phyloP scores from a whole-genome alignment of 2,329 filamentous ascomycete genomes.

The Penicillium freii region DNA sequence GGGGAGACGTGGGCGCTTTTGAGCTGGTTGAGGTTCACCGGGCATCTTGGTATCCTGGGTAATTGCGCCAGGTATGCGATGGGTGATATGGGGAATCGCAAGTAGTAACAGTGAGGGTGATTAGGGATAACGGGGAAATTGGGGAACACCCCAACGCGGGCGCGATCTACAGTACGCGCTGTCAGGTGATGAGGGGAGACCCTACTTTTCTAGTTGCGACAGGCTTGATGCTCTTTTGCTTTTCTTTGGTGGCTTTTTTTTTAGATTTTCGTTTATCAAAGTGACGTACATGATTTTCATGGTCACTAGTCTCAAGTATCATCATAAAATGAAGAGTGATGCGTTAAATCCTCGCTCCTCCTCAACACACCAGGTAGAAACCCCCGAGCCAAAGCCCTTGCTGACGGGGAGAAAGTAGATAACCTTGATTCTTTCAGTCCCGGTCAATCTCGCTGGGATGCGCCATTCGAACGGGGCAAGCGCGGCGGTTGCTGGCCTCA shows the following conservation, averaged over 20 bases:
- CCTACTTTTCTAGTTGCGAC: background rate
- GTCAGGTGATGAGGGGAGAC: constrained; percentile 21
- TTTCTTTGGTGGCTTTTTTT: background rate
- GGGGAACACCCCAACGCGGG: constrained; percentile 6
- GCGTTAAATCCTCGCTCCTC: background rate
- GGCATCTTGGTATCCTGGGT: constrained; percentile 22
- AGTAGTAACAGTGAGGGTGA: background rate
- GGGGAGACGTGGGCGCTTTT: constrained; percentile 42
- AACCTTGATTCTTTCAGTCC: background rate
- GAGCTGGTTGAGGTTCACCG: constrained; percentile 29
- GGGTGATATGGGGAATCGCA: background rate
- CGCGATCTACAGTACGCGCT: constrained; percentile 21
- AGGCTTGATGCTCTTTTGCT: background rate
- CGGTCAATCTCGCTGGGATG: background rate
- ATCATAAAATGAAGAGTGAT: background rate
- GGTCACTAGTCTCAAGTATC: background rate
- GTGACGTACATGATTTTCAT: background rate
- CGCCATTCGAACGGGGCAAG: background rate
- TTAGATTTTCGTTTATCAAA: background rate
- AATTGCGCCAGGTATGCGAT: background rate
- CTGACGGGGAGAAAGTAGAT: background rate
- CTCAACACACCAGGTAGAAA: background rate
- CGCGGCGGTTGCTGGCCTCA: background rate
- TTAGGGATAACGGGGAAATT: background rate
- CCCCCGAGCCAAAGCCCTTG: background rate